Evolutionary conservation across 768 basidiomycete species (phyloP), one percentile per base, ranked within the genome.

Genomic region (Mycena filopes): DNA sequence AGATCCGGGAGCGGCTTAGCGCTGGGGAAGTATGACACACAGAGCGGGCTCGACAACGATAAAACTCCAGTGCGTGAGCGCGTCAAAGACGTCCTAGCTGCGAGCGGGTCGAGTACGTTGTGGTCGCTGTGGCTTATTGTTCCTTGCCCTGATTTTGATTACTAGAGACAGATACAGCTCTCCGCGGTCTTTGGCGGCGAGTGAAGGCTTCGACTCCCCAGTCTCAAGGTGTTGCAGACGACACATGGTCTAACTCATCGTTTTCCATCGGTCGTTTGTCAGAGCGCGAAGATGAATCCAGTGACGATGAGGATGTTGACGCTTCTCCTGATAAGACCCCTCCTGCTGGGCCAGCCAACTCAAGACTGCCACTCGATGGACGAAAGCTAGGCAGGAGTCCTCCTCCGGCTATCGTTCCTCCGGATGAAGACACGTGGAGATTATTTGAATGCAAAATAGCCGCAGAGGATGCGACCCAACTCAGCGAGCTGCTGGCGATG

Each of bases 381-480:
- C 3, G 2, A 4, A 36, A 36, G 15, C 9, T 15, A 36, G 5
- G 11, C 11, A 36, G 36, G 10, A 15, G 36, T 4, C 9, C 36
- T 9, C 36, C 36, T 36, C 36, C 10, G 36, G 11, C 11, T 36
- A 36, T 36, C 4, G 36, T 95, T 36, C 89, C 94, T 0, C 85
- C 78, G 23, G 93, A 95, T 45, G 95, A 96, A 69, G 93, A 96
- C 70, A 92, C 95, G 48, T 83, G 90, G 15, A 83, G 92, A 20
- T 76, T 97, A 53, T 87, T 93, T 68, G 95, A 97, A 74, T 95
- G 94, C 76, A 89, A 87, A 60, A 87, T 94, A 40, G 95, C 90
- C 3, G 85, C 85, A 59, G 90, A 90, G 25, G 94, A 94, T 71
- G 94, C 95, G 0, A 79, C 82, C 45, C 70, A 96, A 11, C 80